Evolutionary conservation across 1,139 yeast species (phyloP), one percentile per base, ranked within the genome.

Genomic region (Yamadazyma mexicana): DNA sequence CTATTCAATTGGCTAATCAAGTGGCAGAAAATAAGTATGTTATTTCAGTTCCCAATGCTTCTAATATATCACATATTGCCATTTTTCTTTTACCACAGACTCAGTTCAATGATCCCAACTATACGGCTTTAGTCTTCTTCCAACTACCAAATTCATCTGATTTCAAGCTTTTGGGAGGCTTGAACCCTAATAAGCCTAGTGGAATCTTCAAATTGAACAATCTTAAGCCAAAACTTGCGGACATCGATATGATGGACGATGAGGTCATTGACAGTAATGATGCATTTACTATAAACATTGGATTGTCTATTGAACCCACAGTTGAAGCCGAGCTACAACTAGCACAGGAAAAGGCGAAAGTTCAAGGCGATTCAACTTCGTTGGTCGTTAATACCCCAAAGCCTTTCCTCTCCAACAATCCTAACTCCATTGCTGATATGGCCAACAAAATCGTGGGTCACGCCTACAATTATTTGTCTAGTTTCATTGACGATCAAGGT

Each of bases 401-500:
- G 44, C 55, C 34, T 50, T 51, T 24, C 17, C 27, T 41, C 5
- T 38, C 50, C 8, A 42, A 42, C 37, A 46, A 35, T 20, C 40
- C 49, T 1, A 54, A 48, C 56, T 60, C 62, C 44, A 59, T 73
- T 4, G 73, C 74, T 5, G 75, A 71, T 7, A 61, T 91, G 44
- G 96, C 98, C 1, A 87, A 86, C 48, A 87, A 86, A 56, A 88
- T 92, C 43, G 95, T 92, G 20, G 83, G 83, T 23, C 88, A 92
- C 61, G 97, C 97, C 1, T 92, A 91, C 62, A 91, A 92, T 57
- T 92, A 79, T 56, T 64, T 92, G 44, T 81, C 95, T 1, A 87
- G 98, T 17, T 92, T 91, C 56, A 75, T 89, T 11, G 95, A 87
- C 53, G 61, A 66, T 6, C 69, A 76, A 22, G 95, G 95, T 1